phyloP scores from a whole-genome alignment of 208 protist genomes.

The Herpetomonas samuelpessoai region DNA sequence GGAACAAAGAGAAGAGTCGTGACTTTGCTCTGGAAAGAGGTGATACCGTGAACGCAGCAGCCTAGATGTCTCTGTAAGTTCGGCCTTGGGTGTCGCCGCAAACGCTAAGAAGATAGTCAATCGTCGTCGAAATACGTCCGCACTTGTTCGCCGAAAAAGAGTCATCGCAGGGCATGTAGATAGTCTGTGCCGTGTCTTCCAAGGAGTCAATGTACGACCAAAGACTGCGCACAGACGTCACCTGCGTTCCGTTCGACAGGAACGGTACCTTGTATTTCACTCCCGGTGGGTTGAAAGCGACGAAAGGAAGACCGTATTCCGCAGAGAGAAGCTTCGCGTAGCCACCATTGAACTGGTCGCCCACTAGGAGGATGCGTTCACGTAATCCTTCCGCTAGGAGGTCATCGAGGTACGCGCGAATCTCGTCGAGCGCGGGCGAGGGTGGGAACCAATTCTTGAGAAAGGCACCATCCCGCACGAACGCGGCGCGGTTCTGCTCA shows the following conservation, averaged over 20 bases:
- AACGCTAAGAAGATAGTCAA: conserved; percentile 35
- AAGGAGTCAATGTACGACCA: conserved; percentile 81
- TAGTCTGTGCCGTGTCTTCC: conserved; percentile 57
- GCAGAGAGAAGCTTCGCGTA: conserved; percentile 75
- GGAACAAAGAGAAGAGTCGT: conserved; percentile 9
- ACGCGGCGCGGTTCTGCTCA: conserved; percentile 41
- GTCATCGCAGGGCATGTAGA: conserved; percentile 51
- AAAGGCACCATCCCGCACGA: conserved; percentile 57
- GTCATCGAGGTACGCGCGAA: conserved; percentile 43
- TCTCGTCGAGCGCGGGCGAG: conserved; percentile 41
- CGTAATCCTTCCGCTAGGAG: conserved; percentile 31
- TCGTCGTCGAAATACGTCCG: conserved; percentile 60
- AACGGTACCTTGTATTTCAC: conserved; percentile 45
- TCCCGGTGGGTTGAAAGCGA: conserved; percentile 83
- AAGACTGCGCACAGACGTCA: conserved; percentile 46
- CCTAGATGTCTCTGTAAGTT: conserved; percentile 14
- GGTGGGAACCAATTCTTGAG: conserved; percentile 66
- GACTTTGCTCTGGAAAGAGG: neutral
- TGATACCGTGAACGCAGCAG: neutral
- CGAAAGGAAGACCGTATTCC: conserved; percentile 46
- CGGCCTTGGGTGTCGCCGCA: conserved; percentile 70
- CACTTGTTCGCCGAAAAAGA: conserved; percentile 53
- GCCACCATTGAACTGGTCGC: conserved; percentile 89
- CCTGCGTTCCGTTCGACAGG: conserved; percentile 40
- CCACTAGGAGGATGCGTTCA: conserved; percentile 64